Evolutionary conservation across 129 eudicot genomes (phyloP), one percentile per base, ranked within the genome.

Genomic region (Rutidosis leptorrhynchoides): DNA sequence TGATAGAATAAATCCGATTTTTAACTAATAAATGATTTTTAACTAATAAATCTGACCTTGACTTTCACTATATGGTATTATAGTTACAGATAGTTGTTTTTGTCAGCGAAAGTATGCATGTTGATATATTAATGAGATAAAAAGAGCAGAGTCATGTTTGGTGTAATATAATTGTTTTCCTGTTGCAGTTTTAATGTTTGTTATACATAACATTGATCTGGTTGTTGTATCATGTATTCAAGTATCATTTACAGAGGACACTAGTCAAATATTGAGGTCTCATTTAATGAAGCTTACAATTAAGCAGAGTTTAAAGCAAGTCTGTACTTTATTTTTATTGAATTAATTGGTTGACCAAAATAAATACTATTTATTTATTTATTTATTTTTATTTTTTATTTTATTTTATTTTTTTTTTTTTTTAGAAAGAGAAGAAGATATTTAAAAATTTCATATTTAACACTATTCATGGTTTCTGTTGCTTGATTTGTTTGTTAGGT

Each of bases 181-280:
- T 40, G 46, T 40, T 40, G 46, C 46, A 40, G 12, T 16, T 16
- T 12, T 40, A 40, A 40, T 40, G 46, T 11, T 11, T 40, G n/a
- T 40, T 12, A 12, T 40, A 40, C 46, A 40, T 40, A 40, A 40
- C 46, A 12, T 40, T 40, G 46, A 40, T 40, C 12, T 12, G 46
- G n/a, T 54, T 9, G 60, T 20, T 54, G 60, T 54, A 54, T 54
- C 16, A 54, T 54, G 16, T 54, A 54, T 54, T 23, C 29, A 54
- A 54, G 60, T 54, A 54, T 30, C 24, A 22, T 53, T 21, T 9
- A 15, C 14, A 19, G 26, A 54, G 22, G 22, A 54, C 28, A 23
- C 29, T 54, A 54, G 60, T 54, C 60, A 54, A 54, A 54, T 8
- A 23, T 54, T 23, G 60, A 54, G n/a, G 60, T 21, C 5, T 54